Evolutionary conservation across 2,329 filamentous ascomycete species (phyloP).

Genomic region (Lomentospora prolificans): DNA sequence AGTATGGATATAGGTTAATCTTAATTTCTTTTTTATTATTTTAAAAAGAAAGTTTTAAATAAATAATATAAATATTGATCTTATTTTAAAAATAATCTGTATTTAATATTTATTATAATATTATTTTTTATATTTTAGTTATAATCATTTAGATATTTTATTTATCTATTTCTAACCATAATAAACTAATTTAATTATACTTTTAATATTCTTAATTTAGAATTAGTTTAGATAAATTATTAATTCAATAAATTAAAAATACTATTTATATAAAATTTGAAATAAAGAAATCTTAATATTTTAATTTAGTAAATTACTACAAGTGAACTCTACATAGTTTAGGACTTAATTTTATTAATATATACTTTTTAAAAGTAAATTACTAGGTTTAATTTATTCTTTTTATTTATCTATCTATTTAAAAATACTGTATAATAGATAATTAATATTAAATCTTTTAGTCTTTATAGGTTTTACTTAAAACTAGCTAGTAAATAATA

Average conservation of each 20-base stretch:
- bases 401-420: background rate
- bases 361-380: background rate
- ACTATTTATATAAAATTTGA: background rate
- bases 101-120: no score
- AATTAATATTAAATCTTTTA: background rate
- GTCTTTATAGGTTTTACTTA: background rate
- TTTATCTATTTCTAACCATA: no score
- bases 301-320: background rate
- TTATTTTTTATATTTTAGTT: no score
- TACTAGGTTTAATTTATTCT: background rate
- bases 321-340: background rate
- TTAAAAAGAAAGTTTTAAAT: no score
- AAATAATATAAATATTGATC: no score
- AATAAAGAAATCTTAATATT: no score
- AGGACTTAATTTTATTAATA: background rate
- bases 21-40: no score
- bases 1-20: no score
- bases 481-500: background rate
- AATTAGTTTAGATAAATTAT: background rate
- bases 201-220: background rate
- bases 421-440: background rate
- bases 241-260: background rate
- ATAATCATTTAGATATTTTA: no score
- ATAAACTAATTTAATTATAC: no score
- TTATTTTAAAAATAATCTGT: no score